Conservation (phyloP, 495 filamentous ascomycete genomes). For the Chlorociboria aeruginascens region DNA sequence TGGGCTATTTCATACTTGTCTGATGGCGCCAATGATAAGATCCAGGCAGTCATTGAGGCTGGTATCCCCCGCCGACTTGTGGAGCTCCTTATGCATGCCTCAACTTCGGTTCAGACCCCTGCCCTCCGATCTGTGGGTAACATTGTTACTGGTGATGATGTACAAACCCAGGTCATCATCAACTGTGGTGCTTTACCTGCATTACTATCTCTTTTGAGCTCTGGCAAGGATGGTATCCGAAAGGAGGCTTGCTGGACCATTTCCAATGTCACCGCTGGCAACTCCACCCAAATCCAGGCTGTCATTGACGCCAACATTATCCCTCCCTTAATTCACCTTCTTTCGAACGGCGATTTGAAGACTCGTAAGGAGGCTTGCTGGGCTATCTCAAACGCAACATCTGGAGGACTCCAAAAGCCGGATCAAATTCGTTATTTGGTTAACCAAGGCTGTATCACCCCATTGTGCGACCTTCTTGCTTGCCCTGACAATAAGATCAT, state of each 20-base stretch:
- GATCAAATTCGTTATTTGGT: slow-evolving; percentile 97
- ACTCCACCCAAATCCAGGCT: slow-evolving; percentile 93
- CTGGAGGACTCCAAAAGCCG: slow-evolving; percentile 94
- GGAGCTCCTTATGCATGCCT: slow-evolving; percentile 97
- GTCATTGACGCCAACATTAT: slow-evolving; percentile 97
- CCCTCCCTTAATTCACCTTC: slow-evolving; percentile 85
- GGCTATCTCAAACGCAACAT: slow-evolving; percentile 99
- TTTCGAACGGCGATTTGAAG: slow-evolving; percentile 97
- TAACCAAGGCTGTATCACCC: slow-evolving; percentile 87
- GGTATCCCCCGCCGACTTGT: slow-evolving; percentile 95
- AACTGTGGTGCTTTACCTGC: slow-evolving; percentile 93
- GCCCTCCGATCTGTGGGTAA: slow-evolving; percentile 96
- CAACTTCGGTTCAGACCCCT: slow-evolving; percentile 96
- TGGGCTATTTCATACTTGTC: slow-evolving; percentile 99
- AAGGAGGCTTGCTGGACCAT: slow-evolving; percentile 99
- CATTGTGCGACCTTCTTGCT: slow-evolving; percentile 86
- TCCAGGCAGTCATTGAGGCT: slow-evolving; percentile 97
- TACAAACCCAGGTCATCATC: slow-evolving; percentile 98
- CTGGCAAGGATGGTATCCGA: slow-evolving; percentile 95
- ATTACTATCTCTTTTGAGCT: slow-evolving; percentile 82
- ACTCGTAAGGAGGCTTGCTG: slow-evolving; percentile 99
- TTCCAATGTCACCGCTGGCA: slow-evolving; percentile 96
- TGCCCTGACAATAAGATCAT: slow-evolving; percentile 99
- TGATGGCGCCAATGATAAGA: slow-evolving; percentile 99
- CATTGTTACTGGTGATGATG: slow-evolving; percentile 97